Evolutionary conservation across 164 flowering plant genomes (phyloP), one percentile per base, ranked within the genome.

Genomic region (Buxus sempervirens): DNA sequence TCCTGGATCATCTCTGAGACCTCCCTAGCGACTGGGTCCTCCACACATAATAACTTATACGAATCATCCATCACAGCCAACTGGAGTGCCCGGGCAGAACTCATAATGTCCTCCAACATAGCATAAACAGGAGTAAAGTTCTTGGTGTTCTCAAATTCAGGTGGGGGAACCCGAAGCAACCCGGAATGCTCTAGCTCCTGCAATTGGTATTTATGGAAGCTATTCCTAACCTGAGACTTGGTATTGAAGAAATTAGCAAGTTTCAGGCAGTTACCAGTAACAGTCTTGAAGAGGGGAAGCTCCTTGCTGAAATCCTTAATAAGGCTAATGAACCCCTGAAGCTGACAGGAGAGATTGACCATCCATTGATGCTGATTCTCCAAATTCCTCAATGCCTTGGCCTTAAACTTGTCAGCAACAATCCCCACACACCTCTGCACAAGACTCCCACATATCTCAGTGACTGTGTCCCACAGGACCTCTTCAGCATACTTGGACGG

Each of bases 301-400:
- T 88, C 91, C 73, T 77, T 85, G 60, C 73, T 73, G 62, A 89
- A 90, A 61, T 92, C 97, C 79, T 89, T 88, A 49, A 92, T 82
- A 82, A 92, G 80, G 70, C 83, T 87, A 54, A 42, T 76, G 67
- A 95, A 79, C 19, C 87, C 97, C 58, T 89, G 93, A 68, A 82
- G 77, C 73, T 93, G 98, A 74, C 98, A 93, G 61, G 86, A 78
- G 10, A 89, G 81, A 75, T 91, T 91, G 45, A 91, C 90, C 97
- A 88, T 92, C 97, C 97, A 92, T 49, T 81, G 98, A 76, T 90
- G 83, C 75, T 85, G 89, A 62, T 62, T 73, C 85, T 92, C 97
- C 72, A 95, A 79, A 77, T 85, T 88, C 79, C 79, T 84, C 83
- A 93, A 75, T 23, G 97, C 96, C 74, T 84, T 88, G 60, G 78